Base-by-base conservation (phyloP, 148 eudicot genomes). In the Limonium bicolor region DNA sequence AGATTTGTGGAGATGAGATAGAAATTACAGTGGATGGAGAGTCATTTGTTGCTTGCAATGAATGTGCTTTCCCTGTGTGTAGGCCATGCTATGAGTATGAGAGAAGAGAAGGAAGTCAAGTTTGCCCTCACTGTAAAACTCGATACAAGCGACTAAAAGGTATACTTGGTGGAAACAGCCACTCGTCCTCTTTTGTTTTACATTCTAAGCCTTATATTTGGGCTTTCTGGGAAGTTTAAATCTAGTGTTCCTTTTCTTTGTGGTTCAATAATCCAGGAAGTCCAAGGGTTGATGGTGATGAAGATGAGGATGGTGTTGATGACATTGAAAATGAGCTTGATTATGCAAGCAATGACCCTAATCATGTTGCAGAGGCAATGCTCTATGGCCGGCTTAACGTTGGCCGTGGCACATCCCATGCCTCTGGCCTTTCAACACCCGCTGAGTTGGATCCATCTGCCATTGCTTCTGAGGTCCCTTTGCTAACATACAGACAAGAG, bases 21-120 rank as follows among this genome's bases (percentile, higher is more conserved):
- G 95, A 76, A 43, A 40, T 70, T 34, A 48, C 59, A 7, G 77
- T 51, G n/a, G 71, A 68, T 31, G 76, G 74, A 2, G 95, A 85
- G 65, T 71, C 82, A 35, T 80, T 85, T 67, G 77, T 77, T 52
- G 90, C 95, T 46, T 85, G 95, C 78, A 79, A 85, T 63, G 90
- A 79, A 53, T 85, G 95, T 63, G 95, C 95, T 22, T 85, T 85
- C 51, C 95, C 95, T 20, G 70, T 85, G 24, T 85, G 95, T 60
- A 86, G 73, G 50, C 54, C 80, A 53, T 86, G 95, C 59, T 86
- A 86, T 43, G 95, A 86, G 36, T 86, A 86, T 39, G 95, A 86
- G 48, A 64, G 95, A 55, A 63, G 74, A 42, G 95, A 86, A 46
- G 95, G 95, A 7, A 77, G 70, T 70, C 82, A 85, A 66, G 72